Percentiles rank a stretch among this genome's conserved stretches.
phyloP scores from a whole-genome alignment of 768 basidiomycete genomes.

The Tylopilus intermedius region DNA sequence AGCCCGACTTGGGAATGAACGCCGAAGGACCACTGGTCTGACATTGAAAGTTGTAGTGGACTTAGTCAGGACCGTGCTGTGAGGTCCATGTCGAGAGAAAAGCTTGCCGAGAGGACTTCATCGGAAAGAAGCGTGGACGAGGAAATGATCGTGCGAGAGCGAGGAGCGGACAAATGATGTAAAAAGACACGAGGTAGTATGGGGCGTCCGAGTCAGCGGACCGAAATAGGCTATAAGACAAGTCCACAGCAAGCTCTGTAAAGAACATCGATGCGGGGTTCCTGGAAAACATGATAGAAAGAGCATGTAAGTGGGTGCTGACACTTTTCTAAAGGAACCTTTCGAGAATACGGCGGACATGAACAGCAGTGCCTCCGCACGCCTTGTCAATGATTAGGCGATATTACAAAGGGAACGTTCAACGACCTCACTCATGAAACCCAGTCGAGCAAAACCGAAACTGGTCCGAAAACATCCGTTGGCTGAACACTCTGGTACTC shows the following conservation, averaged over 20 bases:
- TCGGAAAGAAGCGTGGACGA: slow-evolving; percentile 8
- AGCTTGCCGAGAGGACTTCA: slow-evolving; percentile 4
- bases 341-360: slow-evolving; percentile 25
- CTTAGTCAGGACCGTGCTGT: slow-evolving; percentile 17
- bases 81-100: slow-evolving; percentile 10
- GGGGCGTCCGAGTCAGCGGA: slow-evolving; percentile 1
- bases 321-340: slow-evolving; percentile 13
- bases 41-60: slow-evolving; percentile 14
- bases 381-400: slow-evolving; percentile 21
- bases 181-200: slow-evolving; percentile 22
- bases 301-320: slow-evolving; percentile 9
- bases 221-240: slow-evolving; percentile 11
- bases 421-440: slow-evolving; percentile 3
- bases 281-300: slow-evolving; percentile 19
- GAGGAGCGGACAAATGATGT: slow-evolving; percentile 14
- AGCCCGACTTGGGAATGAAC: slow-evolving; percentile 14
- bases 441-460: slow-evolving; percentile 4
- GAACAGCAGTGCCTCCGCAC: slow-evolving; percentile 18
- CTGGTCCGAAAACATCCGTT: slow-evolving; percentile 17
- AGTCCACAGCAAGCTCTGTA: slow-evolving; percentile 10
- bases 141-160: slow-evolving; percentile 13
- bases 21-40: slow-evolving; percentile 7
- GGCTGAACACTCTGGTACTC: background rate
- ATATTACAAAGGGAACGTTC: slow-evolving; percentile 20
- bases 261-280: slow-evolving; percentile 6